These are phyloP conservation scores for Geotrichum klebahnii DNA, from an alignment of 1,139 yeast genomes.

Conservation along the genomic window DNA sequence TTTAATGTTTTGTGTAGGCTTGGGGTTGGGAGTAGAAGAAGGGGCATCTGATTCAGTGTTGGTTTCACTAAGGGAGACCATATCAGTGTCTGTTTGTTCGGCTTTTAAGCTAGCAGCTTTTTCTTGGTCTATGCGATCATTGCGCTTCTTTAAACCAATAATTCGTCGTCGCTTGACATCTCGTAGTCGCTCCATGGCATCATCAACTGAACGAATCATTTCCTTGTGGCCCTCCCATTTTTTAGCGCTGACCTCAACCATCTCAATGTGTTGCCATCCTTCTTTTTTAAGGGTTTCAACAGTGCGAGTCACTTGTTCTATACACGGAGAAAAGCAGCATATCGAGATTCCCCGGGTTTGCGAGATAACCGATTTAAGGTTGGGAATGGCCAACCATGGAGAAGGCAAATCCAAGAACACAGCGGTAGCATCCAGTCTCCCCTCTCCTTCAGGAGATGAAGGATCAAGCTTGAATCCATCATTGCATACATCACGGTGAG, in stretches of 20 bases:
- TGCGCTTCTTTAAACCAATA: conserved; percentile 68
- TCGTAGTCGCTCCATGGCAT: conserved; percentile 72
- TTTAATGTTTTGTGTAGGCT: conserved; percentile 38
- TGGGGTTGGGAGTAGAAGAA: conserved; percentile 15
- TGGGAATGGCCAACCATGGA: conserved; percentile 94
- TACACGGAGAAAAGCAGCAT: conserved; percentile 96
- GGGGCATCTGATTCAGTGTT: conserved; percentile 8
- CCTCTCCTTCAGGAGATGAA: conserved; percentile 21
- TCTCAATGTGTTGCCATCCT: conserved; percentile 88
- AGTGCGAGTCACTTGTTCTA: conserved; percentile 90
- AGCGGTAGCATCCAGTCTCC: conserved; percentile 54
- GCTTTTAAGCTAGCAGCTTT: conserved; percentile 10
- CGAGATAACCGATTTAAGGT: conserved; percentile 59
- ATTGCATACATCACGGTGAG: conserved; percentile 90
- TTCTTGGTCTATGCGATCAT: conserved; percentile 33
- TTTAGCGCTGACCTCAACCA: conserved; percentile 84
- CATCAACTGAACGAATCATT: conserved; percentile 76
- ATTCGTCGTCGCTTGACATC: conserved; percentile 74
- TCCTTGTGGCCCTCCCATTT: conserved; percentile 90
- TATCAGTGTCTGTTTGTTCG: conserved; percentile 18
- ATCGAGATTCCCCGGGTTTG: conserved; percentile 54
- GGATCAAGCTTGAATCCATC: conserved; percentile 57
- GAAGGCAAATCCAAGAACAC: conserved; percentile 91
- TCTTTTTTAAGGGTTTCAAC: conserved; percentile 64
- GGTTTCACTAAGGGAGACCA: background rate